These are phyloP conservation scores for Flammula alnicola DNA, from an alignment of 1,284 basidiomycete genomes.

Conservation along the genomic window DNA sequence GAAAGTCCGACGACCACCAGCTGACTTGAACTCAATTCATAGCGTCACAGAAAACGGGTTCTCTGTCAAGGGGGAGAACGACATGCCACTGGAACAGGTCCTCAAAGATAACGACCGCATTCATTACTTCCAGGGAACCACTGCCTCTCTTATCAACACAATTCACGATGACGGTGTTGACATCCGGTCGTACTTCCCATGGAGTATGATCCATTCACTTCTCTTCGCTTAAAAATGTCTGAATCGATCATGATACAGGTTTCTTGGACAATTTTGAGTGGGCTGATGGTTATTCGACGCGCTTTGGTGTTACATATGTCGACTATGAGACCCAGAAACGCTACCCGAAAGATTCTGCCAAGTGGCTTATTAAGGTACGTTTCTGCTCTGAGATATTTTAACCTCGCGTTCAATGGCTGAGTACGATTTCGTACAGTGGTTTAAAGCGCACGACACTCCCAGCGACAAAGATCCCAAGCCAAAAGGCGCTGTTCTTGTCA, in stretches of 20 bases:
- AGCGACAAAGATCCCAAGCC: slow-evolving; percentile 20
- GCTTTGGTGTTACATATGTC: slow-evolving; percentile 72
- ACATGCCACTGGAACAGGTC: slow-evolving; percentile 60
- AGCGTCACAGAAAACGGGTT: slow-evolving; percentile 80
- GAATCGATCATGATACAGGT: slow-evolving; percentile 38
- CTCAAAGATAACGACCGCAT: slow-evolving; percentile 69
- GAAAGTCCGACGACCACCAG: not conserved
- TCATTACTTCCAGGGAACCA: slow-evolving; percentile 75
- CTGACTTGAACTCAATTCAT: slow-evolving; percentile 4
- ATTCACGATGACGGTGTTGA: slow-evolving; percentile 73
- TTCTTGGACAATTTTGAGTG: slow-evolving; percentile 82
- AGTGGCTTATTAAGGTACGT: slow-evolving; percentile 51
- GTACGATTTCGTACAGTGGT: slow-evolving; percentile 30
- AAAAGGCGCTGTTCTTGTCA: slow-evolving; percentile 5
- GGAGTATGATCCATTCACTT: slow-evolving; percentile 51
- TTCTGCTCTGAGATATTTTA: no score
- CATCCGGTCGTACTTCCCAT: slow-evolving; percentile 74
- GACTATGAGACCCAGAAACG: slow-evolving; percentile 76
- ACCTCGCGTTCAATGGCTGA: no score
- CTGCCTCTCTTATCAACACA: slow-evolving; percentile 61
- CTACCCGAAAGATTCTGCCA: slow-evolving; percentile 70
- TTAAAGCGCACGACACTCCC: slow-evolving; percentile 33
- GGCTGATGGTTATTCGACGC: slow-evolving; percentile 69
- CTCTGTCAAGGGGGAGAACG: slow-evolving; percentile 72
- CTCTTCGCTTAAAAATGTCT: not conserved